Percentiles rank a stretch among this genome's conserved stretches.
phyloP scores from a whole-genome alignment of 1,284 basidiomycete genomes.

The Rhodotorula sp. region DNA sequence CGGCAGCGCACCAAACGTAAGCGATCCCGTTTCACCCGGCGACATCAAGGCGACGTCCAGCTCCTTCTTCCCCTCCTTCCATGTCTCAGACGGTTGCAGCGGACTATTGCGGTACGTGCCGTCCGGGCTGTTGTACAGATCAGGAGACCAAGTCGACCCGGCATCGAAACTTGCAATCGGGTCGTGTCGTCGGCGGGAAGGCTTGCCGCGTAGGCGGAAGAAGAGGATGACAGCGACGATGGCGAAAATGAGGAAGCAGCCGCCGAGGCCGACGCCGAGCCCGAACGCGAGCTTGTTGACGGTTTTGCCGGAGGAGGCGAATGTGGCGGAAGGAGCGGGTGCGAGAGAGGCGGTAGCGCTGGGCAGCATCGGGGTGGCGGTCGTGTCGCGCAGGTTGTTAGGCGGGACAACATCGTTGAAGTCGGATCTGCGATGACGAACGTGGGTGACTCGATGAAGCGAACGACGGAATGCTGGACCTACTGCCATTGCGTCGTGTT shows the following conservation, averaged over 20 bases:
- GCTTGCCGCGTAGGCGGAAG: not conserved
- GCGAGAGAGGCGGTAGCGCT: not conserved
- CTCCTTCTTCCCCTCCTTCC: no score
- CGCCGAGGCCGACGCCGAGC: slow-evolving; percentile 10
- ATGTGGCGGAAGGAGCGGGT: not conserved
- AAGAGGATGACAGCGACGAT: not conserved
- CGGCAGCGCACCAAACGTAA: no score
- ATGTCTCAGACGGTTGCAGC: no score
- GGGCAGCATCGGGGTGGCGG: slow-evolving; percentile 6
- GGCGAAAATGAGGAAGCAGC: not conserved
- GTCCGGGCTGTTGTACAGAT: no score
- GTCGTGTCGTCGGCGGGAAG: no score
- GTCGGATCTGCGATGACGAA: not conserved
- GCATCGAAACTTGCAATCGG: not conserved
- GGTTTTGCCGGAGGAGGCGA: not conserved
- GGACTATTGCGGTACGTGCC: no score
- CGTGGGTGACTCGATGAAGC: no score
- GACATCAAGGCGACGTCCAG: no score
- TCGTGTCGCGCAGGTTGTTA: not conserved
- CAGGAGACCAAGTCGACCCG: not conserved
- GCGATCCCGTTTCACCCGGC: no score
- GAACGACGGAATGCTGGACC: not conserved
- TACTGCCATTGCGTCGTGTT: not conserved
- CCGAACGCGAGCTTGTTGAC: slow-evolving; percentile 1
- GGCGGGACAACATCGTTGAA: slow-evolving; percentile 11